Conservation (phyloP, 148 eudicot species). For the Cornus controversa region DNA sequence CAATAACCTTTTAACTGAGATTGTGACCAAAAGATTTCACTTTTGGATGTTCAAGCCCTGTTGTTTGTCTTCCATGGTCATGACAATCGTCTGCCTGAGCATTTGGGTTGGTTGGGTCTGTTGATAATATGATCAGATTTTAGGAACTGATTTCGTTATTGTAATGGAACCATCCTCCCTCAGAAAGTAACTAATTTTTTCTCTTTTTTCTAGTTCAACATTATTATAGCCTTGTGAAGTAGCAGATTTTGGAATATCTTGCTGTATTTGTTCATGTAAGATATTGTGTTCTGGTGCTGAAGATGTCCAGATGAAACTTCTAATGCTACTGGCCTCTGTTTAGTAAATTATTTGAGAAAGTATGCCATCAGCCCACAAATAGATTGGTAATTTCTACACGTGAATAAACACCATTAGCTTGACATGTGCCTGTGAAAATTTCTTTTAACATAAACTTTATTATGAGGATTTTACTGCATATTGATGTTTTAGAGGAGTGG, state of each 20-base stretch:
- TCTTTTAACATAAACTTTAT: neutral
- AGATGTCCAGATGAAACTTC: neutral
- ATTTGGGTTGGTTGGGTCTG: slow-evolving; percentile 9
- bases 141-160: neutral
- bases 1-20: slow-evolving; percentile 26
- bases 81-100: neutral
- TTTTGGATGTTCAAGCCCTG: slow-evolving; percentile 12
- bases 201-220: neutral
- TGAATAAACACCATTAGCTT: neutral
- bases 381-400: neutral
- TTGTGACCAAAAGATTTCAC: slow-evolving; percentile 12
- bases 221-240: neutral
- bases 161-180: slow-evolving; percentile 15
- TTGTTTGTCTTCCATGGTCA: slow-evolving; percentile 10
- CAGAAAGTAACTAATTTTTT: slow-evolving; percentile 2
- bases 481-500: neutral
- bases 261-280: neutral
- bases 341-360: neutral
- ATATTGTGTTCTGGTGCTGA: too few relatives aligned
- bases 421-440: neutral
- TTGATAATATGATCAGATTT: slow-evolving; percentile 4
- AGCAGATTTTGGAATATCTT: neutral
- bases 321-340: too few relatives aligned
- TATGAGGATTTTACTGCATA: neutral
- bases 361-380: neutral